Evolutionary conservation across 2,329 filamentous ascomycete species (phyloP), one percentile per base, ranked within the genome.

Genomic region (Bipolaris oryzae): DNA sequence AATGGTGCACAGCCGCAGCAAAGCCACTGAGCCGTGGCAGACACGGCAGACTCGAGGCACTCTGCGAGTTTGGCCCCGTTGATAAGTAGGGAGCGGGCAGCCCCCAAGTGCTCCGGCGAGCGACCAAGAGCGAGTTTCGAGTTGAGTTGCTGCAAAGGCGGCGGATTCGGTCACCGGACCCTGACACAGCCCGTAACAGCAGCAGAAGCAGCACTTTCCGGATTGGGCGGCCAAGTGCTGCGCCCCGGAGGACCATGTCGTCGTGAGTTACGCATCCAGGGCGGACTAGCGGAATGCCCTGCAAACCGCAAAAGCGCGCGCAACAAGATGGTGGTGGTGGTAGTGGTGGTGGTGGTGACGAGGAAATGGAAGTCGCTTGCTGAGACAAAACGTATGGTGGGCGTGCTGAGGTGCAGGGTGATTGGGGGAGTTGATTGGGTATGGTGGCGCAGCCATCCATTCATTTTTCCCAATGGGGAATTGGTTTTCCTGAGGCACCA

Each of bases 21-120:
- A 48, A 66, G 61, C 63, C 58, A 58, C 61, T 59, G 16, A 11
- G 55, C 44, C 25, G 51, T 55, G 62, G 54, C 50, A 46, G 38
- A 52, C 31, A 21, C 55, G 70, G 70, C 72, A 62, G 57, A 70
- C 68, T 57, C 70, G 66, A 73, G 72, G 71, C 68, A 54, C 44
- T 53, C 58, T 62, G 49, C 47, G 47, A 45, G 57, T 56, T 44
- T 52, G 55, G 58, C 33, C 54, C 52, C 57, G 53, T 61, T 60
- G 42, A 28, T 43, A 65, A 74, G 72, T 73, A 71, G 65, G 65
- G 62, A 69, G 60, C 50, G 55, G 62, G 3, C 4, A 18, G 41
- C 41, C 63, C 53, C 53, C 49, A 53, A 49, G 67, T 68, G 67
- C 61, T 66, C 60, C 62, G 57, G 61, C 51, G 37, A 34, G 57